phyloP scores from a whole-genome alignment of 805 yeast species.

The Isabelozyma rhagii region DNA sequence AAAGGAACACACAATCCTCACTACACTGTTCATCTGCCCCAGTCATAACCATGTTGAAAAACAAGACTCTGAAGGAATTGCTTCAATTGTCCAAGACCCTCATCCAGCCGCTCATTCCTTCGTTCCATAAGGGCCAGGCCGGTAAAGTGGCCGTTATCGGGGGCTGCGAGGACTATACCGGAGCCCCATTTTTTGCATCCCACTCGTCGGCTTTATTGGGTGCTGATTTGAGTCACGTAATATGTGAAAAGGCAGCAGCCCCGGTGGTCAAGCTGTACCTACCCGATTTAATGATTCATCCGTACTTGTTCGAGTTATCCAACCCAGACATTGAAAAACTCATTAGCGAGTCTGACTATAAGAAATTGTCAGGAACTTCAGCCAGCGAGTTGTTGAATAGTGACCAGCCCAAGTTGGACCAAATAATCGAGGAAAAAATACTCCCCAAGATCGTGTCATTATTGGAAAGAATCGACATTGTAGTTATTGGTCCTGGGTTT shows the following conservation, averaged over 20 bases:
- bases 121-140: conserved; percentile 86
- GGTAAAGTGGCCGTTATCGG: conserved; percentile 88
- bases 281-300: conserved; percentile 96
- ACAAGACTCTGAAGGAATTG: conserved; percentile 40
- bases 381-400: conserved; percentile 20
- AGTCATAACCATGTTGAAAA: conserved; percentile 14
- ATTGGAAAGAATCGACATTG: conserved; percentile 68
- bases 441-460: conserved; percentile 55
- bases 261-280: conserved; percentile 80
- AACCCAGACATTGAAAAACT: conserved; percentile 20
- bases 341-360: conserved; percentile 17
- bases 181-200: conserved; percentile 92
- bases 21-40: not conserved
- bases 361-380: conserved; percentile 8
- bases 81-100: conserved; percentile 49
- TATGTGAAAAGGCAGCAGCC: conserved; percentile 82
- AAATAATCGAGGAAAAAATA: conserved; percentile 40
- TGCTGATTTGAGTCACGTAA: conserved; percentile 81
- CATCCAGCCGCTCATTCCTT: conserved; percentile 72
- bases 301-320: conserved; percentile 61
- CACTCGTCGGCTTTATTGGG: conserved; percentile 83
- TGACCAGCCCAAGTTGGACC: conserved; percentile 18
- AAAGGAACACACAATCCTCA: too few relatives aligned
- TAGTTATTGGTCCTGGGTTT: conserved; percentile 91
- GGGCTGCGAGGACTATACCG: conserved; percentile 94